A percentile compares a stretch with the other conserved stretches of the same genome.
Conservation (phyloP, 768 basidiomycete species). For the Suillus weaverae region DNA sequence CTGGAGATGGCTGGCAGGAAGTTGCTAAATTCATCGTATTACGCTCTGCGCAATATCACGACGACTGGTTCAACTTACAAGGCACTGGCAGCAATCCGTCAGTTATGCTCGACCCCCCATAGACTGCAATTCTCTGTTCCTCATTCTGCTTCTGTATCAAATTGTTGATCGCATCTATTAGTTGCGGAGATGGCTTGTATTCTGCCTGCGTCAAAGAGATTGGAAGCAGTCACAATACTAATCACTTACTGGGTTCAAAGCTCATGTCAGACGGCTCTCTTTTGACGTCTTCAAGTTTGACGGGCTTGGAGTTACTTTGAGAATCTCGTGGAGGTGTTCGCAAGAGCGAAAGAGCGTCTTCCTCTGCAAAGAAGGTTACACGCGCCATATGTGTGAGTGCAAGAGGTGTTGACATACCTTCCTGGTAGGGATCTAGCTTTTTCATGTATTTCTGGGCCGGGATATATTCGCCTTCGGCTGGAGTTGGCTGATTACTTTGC, state of each 20-base stretch:
- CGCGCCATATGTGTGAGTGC: background rate
- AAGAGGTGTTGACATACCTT: conserved; percentile 14
- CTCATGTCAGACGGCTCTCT: background rate
- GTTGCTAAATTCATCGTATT: background rate
- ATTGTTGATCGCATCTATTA: conserved; percentile 15
- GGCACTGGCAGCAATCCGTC: background rate
- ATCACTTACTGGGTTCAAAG: background rate
- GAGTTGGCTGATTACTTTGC: background rate
- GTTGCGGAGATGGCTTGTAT: conserved; percentile 16
- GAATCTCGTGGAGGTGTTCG: conserved; percentile 6
- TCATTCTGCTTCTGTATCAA: background rate
- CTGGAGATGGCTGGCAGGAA: conserved; percentile 13
- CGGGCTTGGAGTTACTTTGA: conserved; percentile 12
- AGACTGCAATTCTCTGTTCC: background rate
- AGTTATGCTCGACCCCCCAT: background rate
- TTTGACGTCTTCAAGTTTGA: conserved; percentile 16
- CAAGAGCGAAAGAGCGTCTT: conserved; percentile 21
- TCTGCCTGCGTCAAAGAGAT: conserved; percentile 5
- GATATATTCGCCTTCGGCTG: background rate
- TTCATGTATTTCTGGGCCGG: conserved; percentile 20
- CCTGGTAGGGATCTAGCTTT: conserved; percentile 31
- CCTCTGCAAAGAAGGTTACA: conserved; percentile 17
- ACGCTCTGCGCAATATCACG: background rate
- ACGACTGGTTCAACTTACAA: conserved; percentile 3
- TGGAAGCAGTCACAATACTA: background rate